Evolutionary conservation across 1,284 basidiomycete species (phyloP).

Genomic region (Malassezia psittaci): DNA sequence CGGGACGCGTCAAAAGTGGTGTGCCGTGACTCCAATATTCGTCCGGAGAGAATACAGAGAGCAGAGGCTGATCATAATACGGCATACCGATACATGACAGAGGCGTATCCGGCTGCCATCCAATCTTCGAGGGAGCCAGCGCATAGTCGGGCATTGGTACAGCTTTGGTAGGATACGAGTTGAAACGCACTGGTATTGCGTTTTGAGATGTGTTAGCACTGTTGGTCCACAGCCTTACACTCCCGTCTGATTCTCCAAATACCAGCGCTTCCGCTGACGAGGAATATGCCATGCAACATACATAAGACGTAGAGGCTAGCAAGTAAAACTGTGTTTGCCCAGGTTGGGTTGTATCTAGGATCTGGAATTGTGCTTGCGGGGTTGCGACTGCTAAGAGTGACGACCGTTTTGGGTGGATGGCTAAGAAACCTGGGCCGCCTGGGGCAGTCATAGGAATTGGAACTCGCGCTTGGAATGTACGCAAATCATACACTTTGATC

Average conservation of each 20-base stretch:
- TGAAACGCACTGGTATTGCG: slow-evolving; percentile 55
- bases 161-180: slow-evolving; percentile 72
- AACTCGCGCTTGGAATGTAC: slow-evolving; percentile 66
- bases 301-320: slow-evolving; percentile 54
- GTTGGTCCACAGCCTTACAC: slow-evolving; percentile 72
- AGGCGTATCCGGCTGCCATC: slow-evolving; percentile 76
- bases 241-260: slow-evolving; percentile 79
- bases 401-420: slow-evolving; percentile 67
- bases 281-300: slow-evolving; percentile 72
- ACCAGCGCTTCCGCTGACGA: slow-evolving; percentile 80
- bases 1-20: slow-evolving; percentile 55
- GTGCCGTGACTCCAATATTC: slow-evolving; percentile 42
- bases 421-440: slow-evolving; percentile 74
- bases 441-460: slow-evolving; percentile 69
- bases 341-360: slow-evolving; percentile 69
- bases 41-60: slow-evolving; percentile 61
- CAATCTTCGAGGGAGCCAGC: slow-evolving; percentile 59
- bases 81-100: slow-evolving; percentile 84
- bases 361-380: slow-evolving; percentile 74
- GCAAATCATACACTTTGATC: slow-evolving; percentile 82
- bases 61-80: slow-evolving; percentile 64
- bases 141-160: slow-evolving; percentile 72
- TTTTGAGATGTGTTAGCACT: slow-evolving; percentile 52
- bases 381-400: slow-evolving; percentile 72
- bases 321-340: slow-evolving; percentile 59